Evolutionary conservation across 345 rosid species (phyloP).

Genomic region (Citrus reticulata): DNA sequence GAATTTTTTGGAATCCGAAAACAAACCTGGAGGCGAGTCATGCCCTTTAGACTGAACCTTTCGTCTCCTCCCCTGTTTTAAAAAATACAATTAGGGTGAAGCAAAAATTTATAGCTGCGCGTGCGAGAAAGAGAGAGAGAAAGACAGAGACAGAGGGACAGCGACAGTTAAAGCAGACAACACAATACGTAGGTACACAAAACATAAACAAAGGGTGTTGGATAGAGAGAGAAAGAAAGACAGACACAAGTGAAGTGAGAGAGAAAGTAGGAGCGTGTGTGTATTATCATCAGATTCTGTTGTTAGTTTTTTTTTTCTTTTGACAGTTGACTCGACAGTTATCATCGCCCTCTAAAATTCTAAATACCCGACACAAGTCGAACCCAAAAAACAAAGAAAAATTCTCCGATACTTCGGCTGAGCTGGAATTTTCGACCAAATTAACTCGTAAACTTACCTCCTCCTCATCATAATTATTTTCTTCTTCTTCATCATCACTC

Average conservation of each 20-base stretch:
- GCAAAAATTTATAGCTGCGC: slow-evolving; percentile 4
- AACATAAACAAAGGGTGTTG: slow-evolving; percentile 21
- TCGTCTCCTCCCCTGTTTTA: slow-evolving; percentile 55
- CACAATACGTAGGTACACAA: slow-evolving; percentile 25
- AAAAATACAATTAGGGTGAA: background rate
- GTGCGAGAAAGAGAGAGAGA: slow-evolving; percentile 15
- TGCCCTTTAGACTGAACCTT: slow-evolving; percentile 30
- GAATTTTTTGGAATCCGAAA: background rate
- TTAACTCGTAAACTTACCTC: background rate
- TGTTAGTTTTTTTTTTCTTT: slow-evolving; percentile 37
- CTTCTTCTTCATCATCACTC: slow-evolving; percentile 31
- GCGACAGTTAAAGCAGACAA: slow-evolving; percentile 49
- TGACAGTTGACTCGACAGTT: slow-evolving; percentile 92
- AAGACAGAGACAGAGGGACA: slow-evolving; percentile 31
- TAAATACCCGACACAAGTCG: slow-evolving; percentile 20
- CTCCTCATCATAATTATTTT: slow-evolving; percentile 26
- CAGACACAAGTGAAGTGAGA: slow-evolving; percentile 13
- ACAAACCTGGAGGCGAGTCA: slow-evolving; percentile 56
- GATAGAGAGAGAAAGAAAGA: slow-evolving; percentile 36
- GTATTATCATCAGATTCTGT: slow-evolving; percentile 59
- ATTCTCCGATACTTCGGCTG: slow-evolving; percentile 14
- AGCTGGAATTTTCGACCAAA: slow-evolving; percentile 22
- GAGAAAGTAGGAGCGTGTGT: slow-evolving; percentile 41
- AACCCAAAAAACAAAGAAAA: slow-evolving; percentile 7
- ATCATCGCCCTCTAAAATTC: slow-evolving; percentile 26